Conservation (phyloP, 2,329 filamentous ascomycete species). For the Sphaceloma murrayae region DNA sequence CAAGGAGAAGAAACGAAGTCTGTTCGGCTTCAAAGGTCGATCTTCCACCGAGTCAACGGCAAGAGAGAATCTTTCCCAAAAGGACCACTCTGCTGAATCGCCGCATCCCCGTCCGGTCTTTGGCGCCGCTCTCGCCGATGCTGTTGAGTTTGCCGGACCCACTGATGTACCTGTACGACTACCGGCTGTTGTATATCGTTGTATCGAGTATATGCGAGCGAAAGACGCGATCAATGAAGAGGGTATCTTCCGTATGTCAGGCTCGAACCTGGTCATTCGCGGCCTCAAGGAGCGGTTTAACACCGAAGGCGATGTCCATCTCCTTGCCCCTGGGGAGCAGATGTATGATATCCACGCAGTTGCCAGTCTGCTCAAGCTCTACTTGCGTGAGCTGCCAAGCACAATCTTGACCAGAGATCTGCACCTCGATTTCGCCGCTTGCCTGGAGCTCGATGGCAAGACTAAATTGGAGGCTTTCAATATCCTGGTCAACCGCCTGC, state of each 20-base stretch:
- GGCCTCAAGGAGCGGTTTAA: slow-evolving; percentile 88
- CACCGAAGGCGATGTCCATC: slow-evolving; percentile 78
- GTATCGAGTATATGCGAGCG: slow-evolving; percentile 80
- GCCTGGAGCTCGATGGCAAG: slow-evolving; percentile 58
- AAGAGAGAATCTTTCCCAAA: slow-evolving; percentile 24
- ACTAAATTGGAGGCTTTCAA: slow-evolving; percentile 72
- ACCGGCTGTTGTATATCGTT: slow-evolving; percentile 89
- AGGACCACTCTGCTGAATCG: background rate
- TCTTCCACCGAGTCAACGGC: slow-evolving; percentile 53
- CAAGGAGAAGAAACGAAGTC: slow-evolving; percentile 71
- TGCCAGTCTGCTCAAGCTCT: slow-evolving; percentile 86
- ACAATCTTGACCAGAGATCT: slow-evolving; percentile 87
- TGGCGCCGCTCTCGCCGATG: slow-evolving; percentile 74
- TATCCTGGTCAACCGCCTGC: slow-evolving; percentile 69
- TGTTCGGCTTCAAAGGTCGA: slow-evolving; percentile 56
- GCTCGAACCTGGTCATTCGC: slow-evolving; percentile 93
- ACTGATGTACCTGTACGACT: slow-evolving; percentile 63
- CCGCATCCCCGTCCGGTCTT: slow-evolving; percentile 57
- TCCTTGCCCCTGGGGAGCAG: slow-evolving; percentile 59
- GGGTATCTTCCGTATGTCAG: slow-evolving; percentile 91
- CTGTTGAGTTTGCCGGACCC: slow-evolving; percentile 71
- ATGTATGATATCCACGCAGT: slow-evolving; percentile 96
- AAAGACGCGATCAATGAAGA: slow-evolving; percentile 79
- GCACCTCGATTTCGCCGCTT: slow-evolving; percentile 73
- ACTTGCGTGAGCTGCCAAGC: slow-evolving; percentile 81